A percentile compares a stretch with the other conserved stretches of the same genome.
Evolutionary conservation across 1,284 basidiomycete genomes (phyloP).

Genomic region (Cutaneotrichosporon sp.): DNA sequence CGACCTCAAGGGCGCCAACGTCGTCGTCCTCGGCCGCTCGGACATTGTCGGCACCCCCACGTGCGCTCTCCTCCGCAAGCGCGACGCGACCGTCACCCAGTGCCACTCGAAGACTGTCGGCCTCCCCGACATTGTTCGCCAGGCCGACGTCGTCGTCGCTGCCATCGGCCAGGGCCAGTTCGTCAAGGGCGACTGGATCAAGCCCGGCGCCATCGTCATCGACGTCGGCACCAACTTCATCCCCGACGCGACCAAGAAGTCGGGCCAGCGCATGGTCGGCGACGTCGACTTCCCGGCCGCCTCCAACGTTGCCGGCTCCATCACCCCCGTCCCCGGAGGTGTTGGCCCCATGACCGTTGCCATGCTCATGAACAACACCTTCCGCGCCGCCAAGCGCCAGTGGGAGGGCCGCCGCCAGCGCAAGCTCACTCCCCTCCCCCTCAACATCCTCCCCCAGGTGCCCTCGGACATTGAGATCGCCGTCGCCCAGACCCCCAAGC

Average conservation of each 20-base stretch:
- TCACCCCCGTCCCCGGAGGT: slow-evolving; percentile 97
- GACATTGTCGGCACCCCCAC: slow-evolving; percentile 99
- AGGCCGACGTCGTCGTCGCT: slow-evolving; percentile 88
- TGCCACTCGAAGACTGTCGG: slow-evolving; percentile 90
- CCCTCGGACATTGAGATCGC: slow-evolving; percentile 96
- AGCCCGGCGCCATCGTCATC: slow-evolving; percentile 89
- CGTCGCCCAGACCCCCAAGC: slow-evolving; percentile 91
- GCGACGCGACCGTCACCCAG: slow-evolving; percentile 95
- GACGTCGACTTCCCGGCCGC: slow-evolving; percentile 89
- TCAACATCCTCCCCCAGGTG: slow-evolving; percentile 79
- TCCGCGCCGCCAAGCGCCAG: slow-evolving; percentile 77
- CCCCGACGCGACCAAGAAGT: slow-evolving; percentile 87
- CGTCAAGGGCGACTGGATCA: slow-evolving; percentile 93
- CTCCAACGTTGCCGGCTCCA: slow-evolving; percentile 73
- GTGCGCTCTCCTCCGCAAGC: slow-evolving; percentile 81
- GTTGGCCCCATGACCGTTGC: slow-evolving; percentile 99
- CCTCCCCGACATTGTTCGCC: slow-evolving; percentile 74
- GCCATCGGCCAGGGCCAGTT: slow-evolving; percentile 92
- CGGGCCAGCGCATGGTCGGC: slow-evolving; percentile 92
- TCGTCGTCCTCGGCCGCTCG: slow-evolving; percentile 93
- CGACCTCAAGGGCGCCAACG: slow-evolving; percentile 71
- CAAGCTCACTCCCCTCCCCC: slow-evolving; percentile 72
- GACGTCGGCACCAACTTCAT: slow-evolving; percentile 99
- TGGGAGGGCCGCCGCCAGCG: slow-evolving; percentile 68
- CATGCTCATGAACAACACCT: slow-evolving; percentile 95